These are phyloP conservation scores for Circinella umbellata DNA, from an alignment of 371 early-diverging fungal genomes.

Conservation along the genomic window DNA sequence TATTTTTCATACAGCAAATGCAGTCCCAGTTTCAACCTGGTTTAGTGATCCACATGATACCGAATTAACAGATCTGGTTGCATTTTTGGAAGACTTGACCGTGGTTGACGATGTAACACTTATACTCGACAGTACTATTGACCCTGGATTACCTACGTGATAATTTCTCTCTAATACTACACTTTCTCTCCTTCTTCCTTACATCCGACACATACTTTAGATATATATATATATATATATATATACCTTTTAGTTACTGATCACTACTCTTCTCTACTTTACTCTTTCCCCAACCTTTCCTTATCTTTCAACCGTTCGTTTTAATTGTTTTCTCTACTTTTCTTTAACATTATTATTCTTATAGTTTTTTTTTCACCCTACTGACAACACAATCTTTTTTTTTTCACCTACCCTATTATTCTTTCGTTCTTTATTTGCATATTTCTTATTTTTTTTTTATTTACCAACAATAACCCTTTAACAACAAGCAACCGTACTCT, in stretches of 20 bases:
- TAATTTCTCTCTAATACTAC: slow-evolving; percentile 1
- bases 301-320: background rate
- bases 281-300: slow-evolving; percentile 3
- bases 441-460: background rate
- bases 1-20: slow-evolving; percentile 93
- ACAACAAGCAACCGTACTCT: too few relatives aligned
- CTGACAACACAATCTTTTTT: background rate
- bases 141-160: slow-evolving; percentile 10
- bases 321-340: background rate
- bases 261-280: too few relatives aligned
- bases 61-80: slow-evolving; percentile 91
- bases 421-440: slow-evolving; percentile 1
- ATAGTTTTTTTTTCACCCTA: background rate
- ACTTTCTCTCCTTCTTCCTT: too few relatives aligned
- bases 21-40: slow-evolving; percentile 96
- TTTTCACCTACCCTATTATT: background rate
- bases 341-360: background rate
- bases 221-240: slow-evolving; percentile 7
- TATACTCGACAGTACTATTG: slow-evolving; percentile 68
- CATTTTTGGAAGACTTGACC: slow-evolving; percentile 91
- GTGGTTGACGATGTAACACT: slow-evolving; percentile 87
- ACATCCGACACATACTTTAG: too few relatives aligned
- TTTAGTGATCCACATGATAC: slow-evolving; percentile 96
- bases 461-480: background rate
- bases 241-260: background rate